Conservation (phyloP, 768 basidiomycete species). For the Suillus subalutaceus region DNA sequence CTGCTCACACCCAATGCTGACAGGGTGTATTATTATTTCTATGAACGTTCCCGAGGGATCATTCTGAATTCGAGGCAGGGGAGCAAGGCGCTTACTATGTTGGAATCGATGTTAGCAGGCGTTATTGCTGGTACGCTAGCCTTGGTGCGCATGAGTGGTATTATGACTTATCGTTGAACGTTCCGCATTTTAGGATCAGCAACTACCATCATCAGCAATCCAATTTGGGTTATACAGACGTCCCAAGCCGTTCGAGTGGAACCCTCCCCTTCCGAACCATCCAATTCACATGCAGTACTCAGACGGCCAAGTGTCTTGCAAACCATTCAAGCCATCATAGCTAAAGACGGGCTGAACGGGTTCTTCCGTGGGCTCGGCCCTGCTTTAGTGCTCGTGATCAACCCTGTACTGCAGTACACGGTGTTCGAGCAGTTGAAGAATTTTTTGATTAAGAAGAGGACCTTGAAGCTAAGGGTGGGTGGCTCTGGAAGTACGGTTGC, state of each 20-base stretch:
- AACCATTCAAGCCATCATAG: slow-evolving; percentile 68
- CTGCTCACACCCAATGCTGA: neutral
- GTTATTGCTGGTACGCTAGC: slow-evolving; percentile 72
- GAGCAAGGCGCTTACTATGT: slow-evolving; percentile 72
- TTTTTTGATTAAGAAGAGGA: slow-evolving; percentile 64
- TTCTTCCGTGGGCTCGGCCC: slow-evolving; percentile 95
- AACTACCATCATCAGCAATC: slow-evolving; percentile 88
- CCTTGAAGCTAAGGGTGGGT: slow-evolving; percentile 50
- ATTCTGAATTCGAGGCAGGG: slow-evolving; percentile 58
- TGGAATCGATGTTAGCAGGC: slow-evolving; percentile 90
- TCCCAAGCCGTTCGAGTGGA: slow-evolving; percentile 74
- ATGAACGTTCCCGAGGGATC: slow-evolving; percentile 66
- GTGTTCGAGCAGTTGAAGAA: slow-evolving; percentile 96
- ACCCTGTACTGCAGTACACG: slow-evolving; percentile 94
- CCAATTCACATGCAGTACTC: slow-evolving; percentile 29
- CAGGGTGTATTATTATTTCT: slow-evolving; percentile 94
- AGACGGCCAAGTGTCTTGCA: slow-evolving; percentile 65
- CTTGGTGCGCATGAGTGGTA: neutral
- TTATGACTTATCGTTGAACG: neutral
- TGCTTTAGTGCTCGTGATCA: slow-evolving; percentile 90
- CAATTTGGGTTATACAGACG: slow-evolving; percentile 96
- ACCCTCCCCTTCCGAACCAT: slow-evolving; percentile 27
- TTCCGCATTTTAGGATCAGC: slow-evolving; percentile 62
- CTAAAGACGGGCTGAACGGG: slow-evolving; percentile 72
- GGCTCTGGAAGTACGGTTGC: slow-evolving; percentile 47